These are phyloP conservation scores for Kwoniella europaea DNA, from an alignment of 768 basidiomycete species.

Conservation along the genomic window DNA sequence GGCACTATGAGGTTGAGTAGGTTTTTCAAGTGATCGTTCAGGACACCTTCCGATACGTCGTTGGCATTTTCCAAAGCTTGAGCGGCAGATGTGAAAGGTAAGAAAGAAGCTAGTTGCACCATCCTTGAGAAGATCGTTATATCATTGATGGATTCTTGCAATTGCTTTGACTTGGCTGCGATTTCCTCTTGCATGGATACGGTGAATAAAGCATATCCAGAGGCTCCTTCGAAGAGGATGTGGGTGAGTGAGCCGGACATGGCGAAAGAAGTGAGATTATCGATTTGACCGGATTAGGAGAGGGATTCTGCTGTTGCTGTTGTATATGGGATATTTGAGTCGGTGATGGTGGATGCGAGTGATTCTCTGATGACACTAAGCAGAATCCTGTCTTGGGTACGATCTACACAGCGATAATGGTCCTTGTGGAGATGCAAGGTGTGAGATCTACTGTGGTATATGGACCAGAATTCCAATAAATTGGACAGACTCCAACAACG, in stretches of 20 bases:
- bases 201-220: conserved; percentile 91
- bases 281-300: not conserved
- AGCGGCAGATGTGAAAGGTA: conserved; percentile 90
- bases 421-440: too few relatives aligned
- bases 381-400: too few relatives aligned
- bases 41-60: conserved; percentile 88
- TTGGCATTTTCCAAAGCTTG: conserved; percentile 95
- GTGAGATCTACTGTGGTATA: too few relatives aligned
- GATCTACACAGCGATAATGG: too few relatives aligned
- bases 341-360: not conserved
- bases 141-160: conserved; percentile 86
- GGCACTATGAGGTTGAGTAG: conserved; percentile 49
- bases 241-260: conserved; percentile 68
- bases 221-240: conserved; percentile 88
- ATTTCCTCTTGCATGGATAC: conserved; percentile 85
- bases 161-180: conserved; percentile 73
- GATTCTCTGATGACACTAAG: too few relatives aligned
- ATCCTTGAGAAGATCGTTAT: conserved; percentile 88
- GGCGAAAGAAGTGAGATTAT: conserved; percentile 6
- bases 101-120: conserved; percentile 86
- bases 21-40: conserved; percentile 40
- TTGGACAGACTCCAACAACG: not conserved
- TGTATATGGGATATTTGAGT: not conserved
- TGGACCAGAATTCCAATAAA: too few relatives aligned
- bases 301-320: not conserved